Percentiles rank a stretch among this genome's conserved stretches.
These are phyloP conservation scores for Phytophthora sojae DNA, from an alignment of 352 stramenopile genomes.

Conservation along the genomic window DNA sequence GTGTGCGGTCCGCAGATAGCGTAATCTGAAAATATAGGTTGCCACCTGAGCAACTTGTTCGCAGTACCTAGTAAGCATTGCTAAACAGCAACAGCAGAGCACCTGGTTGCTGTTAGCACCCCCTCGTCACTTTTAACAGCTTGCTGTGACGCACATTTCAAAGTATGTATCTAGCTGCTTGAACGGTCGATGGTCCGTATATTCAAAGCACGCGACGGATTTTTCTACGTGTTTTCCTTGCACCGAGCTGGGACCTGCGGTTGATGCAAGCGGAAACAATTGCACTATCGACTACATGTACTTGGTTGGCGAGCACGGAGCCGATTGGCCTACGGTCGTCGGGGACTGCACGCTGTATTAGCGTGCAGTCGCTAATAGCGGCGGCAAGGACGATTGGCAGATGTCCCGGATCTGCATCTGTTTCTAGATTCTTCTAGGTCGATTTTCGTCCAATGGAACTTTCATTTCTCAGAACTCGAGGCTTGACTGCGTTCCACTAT, in stretches of 20 bases:
- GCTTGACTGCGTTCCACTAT: constrained; percentile 11
- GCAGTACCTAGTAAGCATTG: background rate
- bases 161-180: background rate
- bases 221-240: background rate
- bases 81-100: background rate
- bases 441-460: constrained; percentile 12
- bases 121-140: background rate
- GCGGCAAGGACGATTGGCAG: too few relatives aligned
- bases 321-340: background rate
- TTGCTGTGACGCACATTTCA: background rate
- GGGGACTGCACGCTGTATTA: background rate
- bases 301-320: background rate
- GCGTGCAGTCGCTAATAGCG: too few relatives aligned
- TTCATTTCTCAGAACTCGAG: constrained; percentile 29
- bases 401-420: background rate
- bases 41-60: too few relatives aligned
- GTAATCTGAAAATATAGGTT: background rate
- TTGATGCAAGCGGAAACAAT: background rate
- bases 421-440: constrained; percentile 3
- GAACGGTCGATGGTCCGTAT: background rate
- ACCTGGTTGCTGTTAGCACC: too few relatives aligned
- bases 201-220: background rate
- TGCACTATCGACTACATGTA: background rate
- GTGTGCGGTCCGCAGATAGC: background rate
- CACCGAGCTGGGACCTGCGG: background rate